phyloP scores from a whole-genome alignment of 441 rosid species.

The Aleurites moluccanus region DNA sequence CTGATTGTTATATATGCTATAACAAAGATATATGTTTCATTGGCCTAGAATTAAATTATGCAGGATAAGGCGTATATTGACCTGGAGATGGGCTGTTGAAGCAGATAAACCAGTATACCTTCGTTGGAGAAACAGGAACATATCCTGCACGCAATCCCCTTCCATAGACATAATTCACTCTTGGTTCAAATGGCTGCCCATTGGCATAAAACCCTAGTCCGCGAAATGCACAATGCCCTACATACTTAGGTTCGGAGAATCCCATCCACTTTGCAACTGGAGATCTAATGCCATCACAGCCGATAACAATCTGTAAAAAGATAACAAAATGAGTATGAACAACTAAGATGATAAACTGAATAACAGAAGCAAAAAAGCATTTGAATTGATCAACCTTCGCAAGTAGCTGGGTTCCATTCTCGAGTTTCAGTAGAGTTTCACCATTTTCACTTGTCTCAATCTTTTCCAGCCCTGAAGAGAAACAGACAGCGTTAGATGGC shows the following conservation, averaged over 20 bases:
- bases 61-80: constrained; percentile 22
- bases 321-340: background rate
- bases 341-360: background rate
- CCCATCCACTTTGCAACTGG: constrained; percentile 85
- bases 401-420: constrained; percentile 53
- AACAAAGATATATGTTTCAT: background rate
- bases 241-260: constrained; percentile 70
- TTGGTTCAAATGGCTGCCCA: constrained; percentile 70
- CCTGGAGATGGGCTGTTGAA: constrained; percentile 82
- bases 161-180: constrained; percentile 77
- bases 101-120: constrained; percentile 93
- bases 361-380: background rate
- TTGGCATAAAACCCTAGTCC: constrained; percentile 67
- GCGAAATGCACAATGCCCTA: constrained; percentile 76
- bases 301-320: constrained; percentile 68
- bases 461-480: constrained; percentile 64
- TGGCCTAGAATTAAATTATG: background rate
- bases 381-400: constrained; percentile 54
- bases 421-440: constrained; percentile 56
- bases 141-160: constrained; percentile 82
- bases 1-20: background rate
- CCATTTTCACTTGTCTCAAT: constrained; percentile 46
- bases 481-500: constrained; percentile 59
- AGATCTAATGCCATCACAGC: constrained; percentile 83
- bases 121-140: constrained; percentile 74